These are phyloP conservation scores for Neofusicoccum umdonicola DNA, from an alignment of 2,329 filamentous ascomycete genomes.

Conservation along the genomic window DNA sequence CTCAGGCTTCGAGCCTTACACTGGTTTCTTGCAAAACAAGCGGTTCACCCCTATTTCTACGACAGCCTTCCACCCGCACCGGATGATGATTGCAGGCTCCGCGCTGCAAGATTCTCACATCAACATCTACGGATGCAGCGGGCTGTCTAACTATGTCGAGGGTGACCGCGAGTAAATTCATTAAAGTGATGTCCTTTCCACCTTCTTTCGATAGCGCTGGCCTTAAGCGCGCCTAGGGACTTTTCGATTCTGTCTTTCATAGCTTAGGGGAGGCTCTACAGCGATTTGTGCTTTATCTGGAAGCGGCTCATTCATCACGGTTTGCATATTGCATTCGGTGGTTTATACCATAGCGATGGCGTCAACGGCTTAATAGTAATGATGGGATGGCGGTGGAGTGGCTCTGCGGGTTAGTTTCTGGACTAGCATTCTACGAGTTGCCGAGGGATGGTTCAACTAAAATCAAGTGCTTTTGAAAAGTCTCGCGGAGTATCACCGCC, in stretches of 20 bases:
- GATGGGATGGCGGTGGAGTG: slow-evolving; percentile 6
- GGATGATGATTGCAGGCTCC: slow-evolving; percentile 84
- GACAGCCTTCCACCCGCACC: slow-evolving; percentile 93
- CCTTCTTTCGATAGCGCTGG: not conserved
- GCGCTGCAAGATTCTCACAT: slow-evolving; percentile 85
- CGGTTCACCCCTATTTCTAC: slow-evolving; percentile 79
- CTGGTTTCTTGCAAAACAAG: slow-evolving; percentile 79
- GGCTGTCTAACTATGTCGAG: not conserved
- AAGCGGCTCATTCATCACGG: not conserved
- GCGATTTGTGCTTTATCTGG: not conserved
- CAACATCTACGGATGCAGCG: slow-evolving; percentile 74
- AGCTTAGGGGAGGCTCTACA: not conserved
- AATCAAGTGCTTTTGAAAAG: not conserved
- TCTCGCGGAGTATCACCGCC: not conserved
- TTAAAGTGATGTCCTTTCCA: not conserved
- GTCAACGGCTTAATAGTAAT: slow-evolving; percentile 16
- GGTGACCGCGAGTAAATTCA: not conserved
- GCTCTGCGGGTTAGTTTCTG: slow-evolving; percentile 5
- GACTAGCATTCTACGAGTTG: not conserved
- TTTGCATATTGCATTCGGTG: slow-evolving; percentile 15
- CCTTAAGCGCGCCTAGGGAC: not conserved
- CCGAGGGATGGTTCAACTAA: not conserved
- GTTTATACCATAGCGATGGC: slow-evolving; percentile 19
- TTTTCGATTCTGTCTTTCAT: not conserved
- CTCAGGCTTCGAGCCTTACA: slow-evolving; percentile 84